Evolutionary conservation across 257 asterid species (phyloP), one percentile per base, ranked within the genome.

Genomic region (Plantago ovata): DNA sequence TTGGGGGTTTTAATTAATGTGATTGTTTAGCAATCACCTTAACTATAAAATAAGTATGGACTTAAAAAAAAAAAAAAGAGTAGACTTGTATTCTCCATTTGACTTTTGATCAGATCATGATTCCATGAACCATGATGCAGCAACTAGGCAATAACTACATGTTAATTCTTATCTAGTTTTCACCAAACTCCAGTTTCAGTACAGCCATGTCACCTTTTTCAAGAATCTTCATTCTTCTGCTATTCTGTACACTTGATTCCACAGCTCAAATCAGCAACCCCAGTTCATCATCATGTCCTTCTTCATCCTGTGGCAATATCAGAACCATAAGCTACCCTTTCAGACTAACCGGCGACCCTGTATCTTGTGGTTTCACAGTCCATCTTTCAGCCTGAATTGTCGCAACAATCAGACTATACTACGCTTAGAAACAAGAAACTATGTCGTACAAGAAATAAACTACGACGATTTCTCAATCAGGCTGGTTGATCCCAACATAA

Each of bases 291-390:
- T 61, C 70, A 14, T 79, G 85, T 57, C 60, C 74, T 8, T 32
- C 75, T 16, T 74, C 79, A 18, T 77, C 75, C 7, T 80, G 86
- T 46, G 86, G 84, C 15, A 61, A 49, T 10, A 50, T 74, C 47
- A 63, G 61, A 71, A 32, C 33, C 23, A 71, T 80, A 38, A 69
- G 71, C 40, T 74, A 51, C 71, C 86, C 86, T 63, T 80, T 68
- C 18, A 53, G 77, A 56, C 38, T 71, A 49, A 63, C 33, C 53
- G 13, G 7, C 0, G 60, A 63, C 53, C 79, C 79, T 6, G 53
- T 9, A 15, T 56, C 72, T 13, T 80, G 86, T 32, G 83, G 83
- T 1, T 60, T 54, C 62, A 60, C 54, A 19, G 65, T 16, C 73
- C 81, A 56, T 40, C 13, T 33, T 77, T 68, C 24, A 60, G 52